Conservation (phyloP, 2,329 filamentous ascomycete genomes). For the Xylaria sp. region DNA sequence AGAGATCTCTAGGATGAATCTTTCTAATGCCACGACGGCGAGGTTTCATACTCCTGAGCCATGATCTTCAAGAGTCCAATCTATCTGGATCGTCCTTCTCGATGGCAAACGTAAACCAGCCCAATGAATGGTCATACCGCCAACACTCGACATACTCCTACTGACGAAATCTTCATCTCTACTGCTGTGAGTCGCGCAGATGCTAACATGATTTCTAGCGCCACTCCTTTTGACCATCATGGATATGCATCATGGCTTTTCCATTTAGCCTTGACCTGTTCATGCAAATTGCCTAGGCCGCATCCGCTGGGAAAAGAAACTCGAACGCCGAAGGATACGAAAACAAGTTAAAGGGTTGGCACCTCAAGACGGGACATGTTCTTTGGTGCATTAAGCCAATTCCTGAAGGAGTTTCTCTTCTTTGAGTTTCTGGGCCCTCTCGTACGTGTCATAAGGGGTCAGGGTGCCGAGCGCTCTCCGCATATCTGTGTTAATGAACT, state of each 20-base stretch:
- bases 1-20: background rate
- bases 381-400: conserved; percentile 16
- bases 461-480: conserved; percentile 84
- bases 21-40: background rate
- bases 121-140: background rate
- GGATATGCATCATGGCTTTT: background rate
- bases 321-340: background rate
- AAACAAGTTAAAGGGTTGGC: background rate
- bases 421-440: conserved; percentile 64
- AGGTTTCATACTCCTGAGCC: no score
- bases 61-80: background rate
- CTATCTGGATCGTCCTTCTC: background rate
- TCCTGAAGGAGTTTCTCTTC: conserved; percentile 53
- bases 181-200: background rate
- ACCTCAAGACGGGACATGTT: background rate
- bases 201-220: background rate
- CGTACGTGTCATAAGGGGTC: conserved; percentile 83
- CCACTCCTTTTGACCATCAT: background rate
- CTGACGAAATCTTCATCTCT: background rate
- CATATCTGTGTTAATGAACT: conserved; percentile 87
- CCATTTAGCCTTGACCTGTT: background rate
- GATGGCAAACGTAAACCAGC: background rate
- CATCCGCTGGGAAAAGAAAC: background rate
- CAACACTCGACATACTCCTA: background rate
- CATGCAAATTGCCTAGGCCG: background rate